Conservation (phyloP, 768 basidiomycete species). For the Boletus rufocinnamomeus region DNA sequence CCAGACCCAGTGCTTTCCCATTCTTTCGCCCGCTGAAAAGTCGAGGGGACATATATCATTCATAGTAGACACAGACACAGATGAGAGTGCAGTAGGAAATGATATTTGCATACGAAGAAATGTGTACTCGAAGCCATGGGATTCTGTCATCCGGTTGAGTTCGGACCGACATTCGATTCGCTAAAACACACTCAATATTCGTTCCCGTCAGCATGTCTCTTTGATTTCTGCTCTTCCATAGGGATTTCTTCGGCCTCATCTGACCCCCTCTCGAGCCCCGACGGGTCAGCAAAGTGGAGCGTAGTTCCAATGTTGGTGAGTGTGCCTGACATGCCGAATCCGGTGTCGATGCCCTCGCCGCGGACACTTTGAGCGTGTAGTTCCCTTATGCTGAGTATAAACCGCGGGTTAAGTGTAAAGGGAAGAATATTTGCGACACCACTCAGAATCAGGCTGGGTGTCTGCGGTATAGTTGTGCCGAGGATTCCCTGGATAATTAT, state of each 20-base stretch:
- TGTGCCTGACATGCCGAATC: constrained; percentile 5
- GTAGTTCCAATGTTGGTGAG: neutral
- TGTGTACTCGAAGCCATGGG: neutral
- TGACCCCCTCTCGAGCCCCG: neutral
- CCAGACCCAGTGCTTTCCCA: no score
- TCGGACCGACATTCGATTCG: neutral
- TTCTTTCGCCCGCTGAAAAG: neutral
- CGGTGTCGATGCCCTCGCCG: neutral
- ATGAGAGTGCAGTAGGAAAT: neutral
- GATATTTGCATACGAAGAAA: neutral
- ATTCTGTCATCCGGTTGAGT: neutral
- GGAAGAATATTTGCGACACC: neutral
- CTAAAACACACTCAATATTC: neutral
- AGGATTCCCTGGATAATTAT: neutral
- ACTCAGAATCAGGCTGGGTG: neutral
- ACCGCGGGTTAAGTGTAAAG: constrained; percentile 5
- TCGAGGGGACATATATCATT: no score
- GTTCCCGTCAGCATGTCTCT: no score
- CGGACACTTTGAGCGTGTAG: neutral
- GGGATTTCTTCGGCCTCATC: neutral
- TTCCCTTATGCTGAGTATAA: constrained; percentile 11
- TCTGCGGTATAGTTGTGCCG: neutral
- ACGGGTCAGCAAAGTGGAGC: constrained; percentile 1
- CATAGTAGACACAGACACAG: no score
- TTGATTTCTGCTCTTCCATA: neutral